Base-by-base conservation (phyloP, 495 filamentous ascomycete species). In the Tricharina praecox region DNA sequence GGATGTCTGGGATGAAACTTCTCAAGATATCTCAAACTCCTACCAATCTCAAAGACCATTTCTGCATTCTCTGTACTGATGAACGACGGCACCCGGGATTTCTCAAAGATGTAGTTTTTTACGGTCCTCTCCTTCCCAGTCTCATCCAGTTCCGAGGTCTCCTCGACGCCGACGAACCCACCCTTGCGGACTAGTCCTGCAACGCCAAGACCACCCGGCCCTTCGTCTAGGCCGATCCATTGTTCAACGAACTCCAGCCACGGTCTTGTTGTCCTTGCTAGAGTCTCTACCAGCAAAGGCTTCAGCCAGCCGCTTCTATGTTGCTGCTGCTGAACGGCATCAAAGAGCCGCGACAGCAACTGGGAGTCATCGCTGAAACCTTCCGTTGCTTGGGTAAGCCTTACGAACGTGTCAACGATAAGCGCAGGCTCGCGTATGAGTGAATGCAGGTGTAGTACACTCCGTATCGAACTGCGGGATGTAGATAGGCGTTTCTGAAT, bases 1-100 rank as follows among this genome's bases (percentile, higher is more conserved):
- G 82, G 81, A 62, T 95, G 85, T 4, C 79, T 69, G n/a, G 84
- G 75, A 54, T 86, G 79, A 54, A 81, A 75, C 10, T 65, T 66
- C 48, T 76, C 74, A 16, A 95, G 65, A 45, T 92, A 74, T 21
- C 81, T 72, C 39, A 94, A 63, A 53, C 79, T 86, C 50, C 75
- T 72, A 1, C 83, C 85, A 15, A 73, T 81, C 56, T 96, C 85
- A 45, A 82, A 86, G 13, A 86, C 73, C 11, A 68, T 61, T 23
- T 72, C 65, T 9, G 76, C 76, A 52, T 78, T 69, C 19, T 85
- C 82, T 24, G 62, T 54, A 0, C 74, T 70, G 9, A 88, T 68
- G 49, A 83, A 83, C 0, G 67, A 73, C 8, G 80, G 84, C 60
- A 82, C 71, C 50, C 70, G 71, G 8, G 69, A 65, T 42, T 70